Conservation (phyloP, 768 basidiomycete species). For the Leucocoprinus birnbaumii region DNA sequence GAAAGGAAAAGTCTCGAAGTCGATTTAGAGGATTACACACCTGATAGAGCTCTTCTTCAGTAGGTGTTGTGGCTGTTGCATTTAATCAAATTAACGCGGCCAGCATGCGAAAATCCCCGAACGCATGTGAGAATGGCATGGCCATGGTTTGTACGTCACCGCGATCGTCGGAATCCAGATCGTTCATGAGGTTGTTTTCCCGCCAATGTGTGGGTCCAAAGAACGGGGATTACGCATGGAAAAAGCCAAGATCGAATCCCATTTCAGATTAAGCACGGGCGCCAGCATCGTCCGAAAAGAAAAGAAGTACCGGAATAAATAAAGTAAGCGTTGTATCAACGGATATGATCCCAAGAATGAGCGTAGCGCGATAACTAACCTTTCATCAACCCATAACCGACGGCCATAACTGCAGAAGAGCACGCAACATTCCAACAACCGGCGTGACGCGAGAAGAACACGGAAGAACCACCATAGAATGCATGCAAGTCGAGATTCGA, state of each 20-base stretch:
- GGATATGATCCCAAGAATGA: constrained; percentile 15
- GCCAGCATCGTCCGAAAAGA: constrained; percentile 7
- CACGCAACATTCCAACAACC: constrained; percentile 1
- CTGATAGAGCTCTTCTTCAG: constrained; percentile 52
- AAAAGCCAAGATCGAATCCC: not conserved
- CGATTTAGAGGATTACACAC: constrained; percentile 22
- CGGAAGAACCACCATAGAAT: constrained; percentile 5
- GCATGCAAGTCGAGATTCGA: not conserved
- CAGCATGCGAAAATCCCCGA: constrained; percentile 14
- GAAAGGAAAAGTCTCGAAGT: constrained; percentile 1
- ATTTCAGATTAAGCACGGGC: not conserved
- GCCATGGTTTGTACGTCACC: constrained; percentile 5
- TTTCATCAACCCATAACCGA: constrained; percentile 61
- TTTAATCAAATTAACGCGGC: constrained; percentile 18
- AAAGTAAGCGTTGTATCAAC: constrained; percentile 5
- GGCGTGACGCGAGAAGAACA: constrained; percentile 1
- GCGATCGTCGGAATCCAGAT: constrained; percentile 5
- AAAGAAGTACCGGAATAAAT: constrained; percentile 7
- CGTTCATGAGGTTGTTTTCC: constrained; percentile 3
- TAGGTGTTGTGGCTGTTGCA: constrained; percentile 44
- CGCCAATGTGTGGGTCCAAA: not conserved
- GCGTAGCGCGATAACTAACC: constrained; percentile 32
- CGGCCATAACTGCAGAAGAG: constrained; percentile 41
- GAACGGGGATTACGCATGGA: not conserved
- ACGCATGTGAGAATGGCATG: not conserved